Evolutionary conservation across 2,329 filamentous ascomycete genomes (phyloP).

Genomic region (Alternaria triticina): DNA sequence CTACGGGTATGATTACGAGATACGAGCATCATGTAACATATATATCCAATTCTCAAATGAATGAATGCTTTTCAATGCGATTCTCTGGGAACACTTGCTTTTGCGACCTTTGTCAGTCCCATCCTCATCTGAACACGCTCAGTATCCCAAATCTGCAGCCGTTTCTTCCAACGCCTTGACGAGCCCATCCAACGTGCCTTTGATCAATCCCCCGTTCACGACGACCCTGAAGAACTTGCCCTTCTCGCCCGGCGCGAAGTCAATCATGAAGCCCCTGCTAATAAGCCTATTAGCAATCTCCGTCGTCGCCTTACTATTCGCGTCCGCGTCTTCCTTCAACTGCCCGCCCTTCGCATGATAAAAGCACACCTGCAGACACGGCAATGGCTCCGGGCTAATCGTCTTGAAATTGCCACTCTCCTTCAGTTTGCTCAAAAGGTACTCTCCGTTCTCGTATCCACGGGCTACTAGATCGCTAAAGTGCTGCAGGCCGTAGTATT

Average conservation of each 20-base stretch:
- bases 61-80: conserved; percentile 2
- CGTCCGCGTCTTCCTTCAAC: conserved; percentile 53
- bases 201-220: conserved; percentile 68
- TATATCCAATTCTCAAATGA: conserved; percentile 32
- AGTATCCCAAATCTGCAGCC: conserved; percentile 44
- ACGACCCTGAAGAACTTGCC: conserved; percentile 74
- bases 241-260: conserved; percentile 66
- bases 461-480: conserved; percentile 69
- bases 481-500: conserved; percentile 81
- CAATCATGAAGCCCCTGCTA: conserved; percentile 70
- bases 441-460: conserved; percentile 73
- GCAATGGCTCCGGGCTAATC: conserved; percentile 75
- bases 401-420: conserved; percentile 68
- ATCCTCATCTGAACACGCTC: background rate
- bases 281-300: conserved; percentile 63
- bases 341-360: conserved; percentile 73
- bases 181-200: conserved; percentile 35
- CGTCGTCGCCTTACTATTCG: conserved; percentile 64
- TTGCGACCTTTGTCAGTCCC: no score
- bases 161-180: conserved; percentile 63
- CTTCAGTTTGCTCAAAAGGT: conserved; percentile 69
- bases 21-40: conserved; percentile 37
- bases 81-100: background rate
- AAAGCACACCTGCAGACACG: conserved; percentile 92
- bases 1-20: conserved; percentile 9